Base-by-base conservation (phyloP, 768 basidiomycete species). In the Pisolithus tinctorius region DNA sequence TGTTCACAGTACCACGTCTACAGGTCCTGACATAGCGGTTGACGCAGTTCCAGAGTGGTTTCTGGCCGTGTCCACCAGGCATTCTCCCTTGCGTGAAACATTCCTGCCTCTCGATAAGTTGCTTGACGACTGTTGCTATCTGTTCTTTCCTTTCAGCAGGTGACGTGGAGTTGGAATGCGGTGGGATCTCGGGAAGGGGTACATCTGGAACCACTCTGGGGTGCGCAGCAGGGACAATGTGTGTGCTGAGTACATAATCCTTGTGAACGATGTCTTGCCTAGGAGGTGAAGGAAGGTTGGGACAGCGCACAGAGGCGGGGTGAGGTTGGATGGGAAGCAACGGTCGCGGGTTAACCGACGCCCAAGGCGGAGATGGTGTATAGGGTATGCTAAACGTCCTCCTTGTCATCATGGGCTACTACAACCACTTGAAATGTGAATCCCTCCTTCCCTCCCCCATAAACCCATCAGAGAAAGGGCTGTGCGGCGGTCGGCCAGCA, bases 11-110 rank as follows among this genome's bases (percentile, higher is more conserved):
- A 37, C 50, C 27, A 8, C 45, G 37, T 25, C 60, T 63, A 52
- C 51, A 47, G 48, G 17, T 37, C 58, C 72, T 72, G 26, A 78
- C 76, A 63, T 86, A 91, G 39, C 89, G 79, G 60, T 93, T 89
- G 31, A 83, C 62, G 48, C 79, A 83, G 47, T 78, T 82, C 86
- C 87, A 90, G 48, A 91, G 64, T 4, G 78, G 61, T 50, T 55
- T 69, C 52, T 55, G 51, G 43, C 60, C 66, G 9, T 43, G 55
- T 25, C 47, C 23, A 3, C 48, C 55, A 3, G 20, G 38, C n/a
- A 68, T 51, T 16, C 37, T 54, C 17, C 60, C 61, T 20, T 50
- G 14, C 6, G 47, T 49, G 38, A 60, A 57, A 8, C 40, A 30
- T 0, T 23, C 16, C 45, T 59, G 57, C 9, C 52, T 57, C 49